Evolutionary conservation across 2,329 filamentous ascomycete species (phyloP).

Genomic region (Paecilomyces fulvus): DNA sequence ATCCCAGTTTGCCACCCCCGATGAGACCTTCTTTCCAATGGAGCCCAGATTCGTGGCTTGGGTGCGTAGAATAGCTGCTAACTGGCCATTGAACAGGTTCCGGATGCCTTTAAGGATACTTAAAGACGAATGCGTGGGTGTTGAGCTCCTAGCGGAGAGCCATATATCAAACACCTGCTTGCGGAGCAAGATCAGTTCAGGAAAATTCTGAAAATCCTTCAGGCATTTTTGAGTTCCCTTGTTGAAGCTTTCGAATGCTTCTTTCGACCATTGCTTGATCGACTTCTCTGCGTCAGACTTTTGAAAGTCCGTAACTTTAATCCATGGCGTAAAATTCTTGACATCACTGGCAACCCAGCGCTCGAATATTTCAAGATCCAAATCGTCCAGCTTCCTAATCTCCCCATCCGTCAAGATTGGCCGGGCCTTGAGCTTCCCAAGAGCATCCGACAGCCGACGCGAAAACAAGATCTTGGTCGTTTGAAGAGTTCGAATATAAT

Average conservation of each 20-base stretch:
- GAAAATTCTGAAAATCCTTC: conserved; percentile 54
- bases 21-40: conserved; percentile 57
- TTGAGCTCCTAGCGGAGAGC: conserved; percentile 63
- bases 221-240: conserved; percentile 56
- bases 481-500: conserved; percentile 70
- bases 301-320: conserved; percentile 68
- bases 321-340: conserved; percentile 76
- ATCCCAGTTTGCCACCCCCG: conserved; percentile 54
- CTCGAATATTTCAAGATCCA: conserved; percentile 69
- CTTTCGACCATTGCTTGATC: conserved; percentile 55
- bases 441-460: conserved; percentile 58
- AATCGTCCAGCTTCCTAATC: conserved; percentile 56
- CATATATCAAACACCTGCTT: conserved; percentile 64
- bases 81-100: conserved; percentile 58
- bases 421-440: conserved; percentile 59
- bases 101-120: conserved; percentile 62
- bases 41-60: conserved; percentile 57
- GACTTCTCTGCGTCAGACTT: conserved; percentile 52
- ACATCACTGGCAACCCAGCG: conserved; percentile 78
- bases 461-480: conserved; percentile 72
- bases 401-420: conserved; percentile 64
- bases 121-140: conserved; percentile 39
- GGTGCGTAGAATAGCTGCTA: conserved; percentile 54
- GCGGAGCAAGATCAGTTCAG: conserved; percentile 60
- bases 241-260: conserved; percentile 52